Evolutionary conservation across 345 rosid species (phyloP).

Genomic region (Linum tenue): DNA sequence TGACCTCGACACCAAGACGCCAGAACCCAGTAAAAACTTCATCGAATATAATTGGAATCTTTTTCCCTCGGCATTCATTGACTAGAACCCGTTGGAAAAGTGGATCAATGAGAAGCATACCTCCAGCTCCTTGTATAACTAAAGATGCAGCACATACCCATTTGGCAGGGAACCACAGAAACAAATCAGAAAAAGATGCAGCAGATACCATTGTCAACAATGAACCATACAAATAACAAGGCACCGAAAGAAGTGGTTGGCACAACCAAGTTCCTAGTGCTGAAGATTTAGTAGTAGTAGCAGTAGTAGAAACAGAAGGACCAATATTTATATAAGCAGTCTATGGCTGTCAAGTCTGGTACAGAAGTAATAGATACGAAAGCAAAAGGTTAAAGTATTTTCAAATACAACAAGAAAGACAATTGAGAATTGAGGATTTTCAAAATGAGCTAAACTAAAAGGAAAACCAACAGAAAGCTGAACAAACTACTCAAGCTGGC

Average conservation of each 20-base stretch:
- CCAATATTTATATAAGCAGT: too few species aligned
- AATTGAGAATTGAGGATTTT: too few species aligned
- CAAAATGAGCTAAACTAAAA: neutral
- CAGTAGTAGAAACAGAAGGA: too few species aligned
- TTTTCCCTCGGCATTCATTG: constrained; percentile 55
- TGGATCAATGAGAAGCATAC: constrained; percentile 97
- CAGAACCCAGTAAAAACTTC: constrained; percentile 97
- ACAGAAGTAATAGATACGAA: too few species aligned
- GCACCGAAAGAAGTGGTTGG: too few species aligned
- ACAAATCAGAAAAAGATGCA: neutral
- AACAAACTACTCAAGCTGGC: neutral
- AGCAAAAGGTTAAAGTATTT: too few species aligned
- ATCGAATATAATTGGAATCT: constrained; percentile 87
- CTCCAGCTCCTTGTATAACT: constrained; percentile 95
- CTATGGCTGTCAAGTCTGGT: too few species aligned
- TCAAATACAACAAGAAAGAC: too few species aligned
- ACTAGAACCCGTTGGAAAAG: constrained; percentile 84
- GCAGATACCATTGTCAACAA: neutral
- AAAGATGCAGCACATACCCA: constrained; percentile 4
- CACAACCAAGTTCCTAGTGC: too few species aligned
- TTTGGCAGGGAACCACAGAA: neutral
- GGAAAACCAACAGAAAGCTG: neutral
- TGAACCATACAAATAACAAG: too few species aligned
- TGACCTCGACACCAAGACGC: constrained; percentile 94
- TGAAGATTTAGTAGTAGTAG: too few species aligned